Conservation (phyloP, 2,329 filamentous ascomycete species). For the Bipolaris sorokiniana region DNA sequence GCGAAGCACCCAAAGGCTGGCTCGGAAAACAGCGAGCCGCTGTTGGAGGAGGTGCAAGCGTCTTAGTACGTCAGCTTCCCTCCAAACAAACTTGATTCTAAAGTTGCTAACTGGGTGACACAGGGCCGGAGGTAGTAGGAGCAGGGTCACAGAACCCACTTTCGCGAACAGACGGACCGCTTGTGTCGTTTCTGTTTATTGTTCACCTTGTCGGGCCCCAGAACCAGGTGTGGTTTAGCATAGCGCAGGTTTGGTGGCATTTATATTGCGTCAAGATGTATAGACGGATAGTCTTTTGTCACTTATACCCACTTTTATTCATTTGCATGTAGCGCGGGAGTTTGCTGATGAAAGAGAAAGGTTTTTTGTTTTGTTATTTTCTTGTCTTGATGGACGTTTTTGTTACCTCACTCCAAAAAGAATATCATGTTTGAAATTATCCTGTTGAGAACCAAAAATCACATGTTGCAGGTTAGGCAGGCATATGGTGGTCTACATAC, state of each 20-base stretch:
- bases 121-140: constrained; percentile 13
- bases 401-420: too few relatives aligned
- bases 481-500: too few relatives aligned
- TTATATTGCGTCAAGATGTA: constrained; percentile 19
- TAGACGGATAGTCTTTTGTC: constrained; percentile 19
- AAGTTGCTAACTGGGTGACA: background rate
- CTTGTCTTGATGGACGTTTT: too few relatives aligned
- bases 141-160: background rate
- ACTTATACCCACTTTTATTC: constrained; percentile 21
- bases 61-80: constrained; percentile 27
- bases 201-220: constrained; percentile 11
- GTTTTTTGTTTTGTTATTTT: background rate
- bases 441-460: too few relatives aligned
- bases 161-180: constrained; percentile 5
- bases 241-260: constrained; percentile 20
- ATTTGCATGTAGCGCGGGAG: constrained; percentile 12
- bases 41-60: constrained; percentile 42
- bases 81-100: background rate
- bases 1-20: constrained; percentile 80
- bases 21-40: constrained; percentile 76
- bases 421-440: too few relatives aligned
- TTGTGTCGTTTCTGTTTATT: constrained; percentile 16
- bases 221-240: constrained; percentile 18
- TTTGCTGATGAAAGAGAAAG: background rate
- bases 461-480: too few relatives aligned